Percentiles rank a stretch among this genome's conserved stretches.
phyloP scores from a whole-genome alignment of 2,329 filamentous ascomycete genomes.

The Diaporthe citriasiana region DNA sequence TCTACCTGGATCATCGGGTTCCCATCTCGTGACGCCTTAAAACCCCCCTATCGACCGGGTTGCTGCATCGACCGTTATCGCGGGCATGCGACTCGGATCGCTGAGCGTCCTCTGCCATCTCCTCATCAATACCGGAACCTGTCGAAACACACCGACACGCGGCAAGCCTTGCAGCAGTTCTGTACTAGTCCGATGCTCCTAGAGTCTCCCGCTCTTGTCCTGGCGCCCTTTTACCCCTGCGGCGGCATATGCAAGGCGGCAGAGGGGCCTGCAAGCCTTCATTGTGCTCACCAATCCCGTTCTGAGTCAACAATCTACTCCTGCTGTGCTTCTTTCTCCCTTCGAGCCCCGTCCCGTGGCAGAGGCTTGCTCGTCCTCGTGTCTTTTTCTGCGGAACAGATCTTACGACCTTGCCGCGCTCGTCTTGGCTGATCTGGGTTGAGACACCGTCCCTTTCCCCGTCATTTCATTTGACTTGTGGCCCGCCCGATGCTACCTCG shows the following conservation, averaged over 20 bases:
- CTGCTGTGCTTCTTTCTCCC: slow-evolving; percentile 19
- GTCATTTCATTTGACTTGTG: slow-evolving; percentile 28
- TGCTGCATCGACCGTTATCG: slow-evolving; percentile 24
- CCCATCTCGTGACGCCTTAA: slow-evolving; percentile 28
- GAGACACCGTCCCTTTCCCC: slow-evolving; percentile 23
- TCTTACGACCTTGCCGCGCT: slow-evolving; percentile 6
- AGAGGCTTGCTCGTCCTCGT: slow-evolving; percentile 16
- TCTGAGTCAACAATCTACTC: slow-evolving; percentile 34
- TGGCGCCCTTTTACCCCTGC: slow-evolving; percentile 31
- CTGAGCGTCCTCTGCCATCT: slow-evolving; percentile 12
- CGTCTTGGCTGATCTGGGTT: slow-evolving; percentile 24
- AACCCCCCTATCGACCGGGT: slow-evolving; percentile 30
- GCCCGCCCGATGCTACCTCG: slow-evolving; percentile 24
- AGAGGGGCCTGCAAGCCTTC: slow-evolving; percentile 22
- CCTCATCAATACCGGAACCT: slow-evolving; percentile 18
- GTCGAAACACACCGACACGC: slow-evolving; percentile 34
- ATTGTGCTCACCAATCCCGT: neutral
- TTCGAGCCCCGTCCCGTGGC: slow-evolving; percentile 1
- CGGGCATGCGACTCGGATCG: slow-evolving; percentile 31
- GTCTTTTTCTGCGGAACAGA: neutral
- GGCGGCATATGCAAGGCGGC: slow-evolving; percentile 37
- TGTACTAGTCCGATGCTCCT: slow-evolving; percentile 29
- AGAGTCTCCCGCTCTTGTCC: slow-evolving; percentile 11
- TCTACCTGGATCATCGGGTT: slow-evolving; percentile 36
- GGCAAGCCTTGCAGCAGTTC: slow-evolving; percentile 40